Percentiles rank a stretch among this genome's conserved stretches.
Conservation (phyloP, 768 basidiomycete genomes). For the Gloeostereum incarnatum region DNA sequence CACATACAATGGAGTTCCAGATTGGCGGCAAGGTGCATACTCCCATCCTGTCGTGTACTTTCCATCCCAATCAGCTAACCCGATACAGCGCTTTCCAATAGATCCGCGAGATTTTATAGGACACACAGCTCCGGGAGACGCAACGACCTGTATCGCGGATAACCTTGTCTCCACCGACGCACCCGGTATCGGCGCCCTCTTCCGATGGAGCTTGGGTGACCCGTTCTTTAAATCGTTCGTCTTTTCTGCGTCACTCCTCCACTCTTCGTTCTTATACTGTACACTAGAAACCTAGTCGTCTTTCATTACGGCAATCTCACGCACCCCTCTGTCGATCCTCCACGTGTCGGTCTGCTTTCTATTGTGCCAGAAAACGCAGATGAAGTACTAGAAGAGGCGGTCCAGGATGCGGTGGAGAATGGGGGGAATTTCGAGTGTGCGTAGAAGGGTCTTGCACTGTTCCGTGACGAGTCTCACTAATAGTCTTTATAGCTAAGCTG, state of each 20-base stretch:
- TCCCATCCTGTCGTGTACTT: no score
- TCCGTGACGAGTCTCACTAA: not conserved
- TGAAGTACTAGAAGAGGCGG: conserved; percentile 23
- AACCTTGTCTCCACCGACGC: conserved; percentile 55
- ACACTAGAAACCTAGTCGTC: conserved; percentile 45
- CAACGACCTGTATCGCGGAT: conserved; percentile 38
- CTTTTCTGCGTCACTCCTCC: not conserved
- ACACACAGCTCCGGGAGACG: conserved; percentile 22
- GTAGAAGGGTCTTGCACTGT: not conserved
- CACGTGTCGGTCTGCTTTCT: conserved; percentile 59
- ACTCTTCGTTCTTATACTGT: not conserved
- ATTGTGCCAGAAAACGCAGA: conserved; percentile 47
- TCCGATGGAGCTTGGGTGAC: conserved; percentile 65
- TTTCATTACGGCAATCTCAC: conserved; percentile 70
- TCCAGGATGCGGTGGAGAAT: conserved; percentile 23
- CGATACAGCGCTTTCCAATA: conserved; percentile 43
- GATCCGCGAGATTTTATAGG: conserved; percentile 64
- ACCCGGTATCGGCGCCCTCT: conserved; percentile 40
- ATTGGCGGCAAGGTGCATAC: conserved; percentile 45
- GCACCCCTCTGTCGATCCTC: conserved; percentile 56
- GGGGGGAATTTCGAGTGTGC: conserved; percentile 29
- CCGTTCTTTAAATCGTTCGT: conserved; percentile 68
- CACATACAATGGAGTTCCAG: conserved; percentile 50
- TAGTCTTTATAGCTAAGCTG: conserved; percentile 17
- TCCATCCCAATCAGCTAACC: no score